Base-by-base conservation (phyloP, 805 yeast species). In the Nematodospora valgi region DNA sequence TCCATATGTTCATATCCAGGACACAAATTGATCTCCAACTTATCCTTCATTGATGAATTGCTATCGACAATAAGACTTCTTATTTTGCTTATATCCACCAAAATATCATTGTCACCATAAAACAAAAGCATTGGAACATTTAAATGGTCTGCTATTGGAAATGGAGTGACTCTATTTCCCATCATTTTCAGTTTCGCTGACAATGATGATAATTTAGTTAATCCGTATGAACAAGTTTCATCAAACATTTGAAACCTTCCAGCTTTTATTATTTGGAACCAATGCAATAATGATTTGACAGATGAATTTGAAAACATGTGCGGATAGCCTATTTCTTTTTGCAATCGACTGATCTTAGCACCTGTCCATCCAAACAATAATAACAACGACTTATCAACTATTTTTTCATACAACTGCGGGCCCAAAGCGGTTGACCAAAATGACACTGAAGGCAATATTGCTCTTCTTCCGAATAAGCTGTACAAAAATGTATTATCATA, bases 241-340 rank as follows among this genome's bases (percentile, higher is more conserved):
- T 56, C 51, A 37, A 47, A 58, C 63, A 58, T 58, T 38, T 58
- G 63, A 42, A 58, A 58, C 27, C 60, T 38, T 38, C 47, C 50
- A 15, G 55, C 42, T 19, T 46, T 37, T 15, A 58, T 58, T 23
- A 58, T 58, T 35, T 58, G 63, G 37, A 58, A 58, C 63, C 63
- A 58, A 38, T 58, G 63, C 18, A 47, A 41, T 23, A 58, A 41
- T 0, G 56, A 47, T 34, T 56, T 58, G 17, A 56, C 62, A 4
- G 58, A 51, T 2, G 56, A 45, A 26, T 53, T 52, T 18, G 58
- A 52, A 34, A 52, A 58, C 58, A 58, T 52, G 28, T 56, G 62
- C 7, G 55, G 56, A 33, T 58, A 58, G 4, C 62, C 63, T 4
- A 51, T 37, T 21, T 35, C 37, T 38, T 52, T 56, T 30, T 58